A percentile compares a stretch with the other conserved stretches of the same genome.
These are phyloP conservation scores for Apodospora peruviana DNA, from an alignment of 495 filamentous ascomycete species.

Conservation along the genomic window DNA sequence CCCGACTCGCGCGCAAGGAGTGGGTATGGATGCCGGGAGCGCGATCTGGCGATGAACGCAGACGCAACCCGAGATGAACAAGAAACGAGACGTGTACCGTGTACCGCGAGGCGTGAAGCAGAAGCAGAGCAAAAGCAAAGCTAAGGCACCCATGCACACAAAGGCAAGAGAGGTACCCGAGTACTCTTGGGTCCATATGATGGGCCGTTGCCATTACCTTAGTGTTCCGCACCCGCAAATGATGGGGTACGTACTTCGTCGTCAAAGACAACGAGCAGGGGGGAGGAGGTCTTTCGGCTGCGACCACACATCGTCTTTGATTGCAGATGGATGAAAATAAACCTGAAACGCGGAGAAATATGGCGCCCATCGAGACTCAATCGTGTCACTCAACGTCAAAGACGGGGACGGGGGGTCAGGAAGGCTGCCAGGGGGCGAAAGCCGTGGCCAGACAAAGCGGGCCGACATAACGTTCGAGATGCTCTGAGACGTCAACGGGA, in stretches of 20 bases:
- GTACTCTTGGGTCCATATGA: background rate
- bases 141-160: background rate
- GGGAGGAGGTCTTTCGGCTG: too few species aligned
- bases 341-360: slow-evolving; percentile 41
- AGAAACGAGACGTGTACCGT: background rate
- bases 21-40: slow-evolving; percentile 16
- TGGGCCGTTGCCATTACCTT: background rate
- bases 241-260: slow-evolving; percentile 21
- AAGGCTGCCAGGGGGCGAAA: slow-evolving; percentile 2
- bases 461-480: slow-evolving; percentile 2
- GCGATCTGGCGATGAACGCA: slow-evolving; percentile 8
- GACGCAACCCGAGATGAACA: slow-evolving; percentile 2
- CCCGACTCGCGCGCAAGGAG: slow-evolving; percentile 14
- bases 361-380: slow-evolving; percentile 11
- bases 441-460: slow-evolving; percentile 9
- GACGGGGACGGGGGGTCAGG: slow-evolving; percentile 4
- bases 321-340: slow-evolving; percentile 25
- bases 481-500: background rate
- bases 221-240: too few species aligned
- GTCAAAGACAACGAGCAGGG: too few species aligned
- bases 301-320: slow-evolving; percentile 16
- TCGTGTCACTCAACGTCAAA: slow-evolving; percentile 12
- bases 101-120: slow-evolving; percentile 2
- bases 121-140: background rate
- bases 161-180: background rate